Percentiles rank a stretch among this genome's conserved stretches.
Evolutionary conservation across 2,329 filamentous ascomycete genomes (phyloP).

Genomic region (Dendrostoma leiphaemia): DNA sequence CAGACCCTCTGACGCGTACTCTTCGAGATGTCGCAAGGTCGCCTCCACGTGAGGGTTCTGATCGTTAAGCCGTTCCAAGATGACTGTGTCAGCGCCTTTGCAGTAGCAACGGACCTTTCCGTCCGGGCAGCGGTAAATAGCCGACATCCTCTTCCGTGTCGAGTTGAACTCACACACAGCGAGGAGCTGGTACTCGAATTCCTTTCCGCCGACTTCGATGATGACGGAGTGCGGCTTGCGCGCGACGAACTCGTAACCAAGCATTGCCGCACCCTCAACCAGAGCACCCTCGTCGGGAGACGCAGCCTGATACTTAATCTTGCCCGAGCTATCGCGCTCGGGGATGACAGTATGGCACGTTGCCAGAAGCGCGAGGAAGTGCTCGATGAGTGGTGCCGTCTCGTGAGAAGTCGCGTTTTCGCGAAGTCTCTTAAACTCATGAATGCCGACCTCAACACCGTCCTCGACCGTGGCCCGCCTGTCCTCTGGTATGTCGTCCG

Average conservation of each 20-base stretch:
- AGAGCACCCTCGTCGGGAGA: constrained; percentile 97
- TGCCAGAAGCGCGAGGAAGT: constrained; percentile 83
- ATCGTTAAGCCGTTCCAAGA: constrained; percentile 81
- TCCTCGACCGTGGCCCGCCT: constrained; percentile 77
- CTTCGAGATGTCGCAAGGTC: constrained; percentile 95
- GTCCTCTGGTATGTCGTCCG: constrained; percentile 89
- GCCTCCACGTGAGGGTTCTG: constrained; percentile 84
- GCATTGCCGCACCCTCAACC: constrained; percentile 79
- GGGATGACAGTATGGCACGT: constrained; percentile 98
- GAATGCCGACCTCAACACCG: constrained; percentile 73
- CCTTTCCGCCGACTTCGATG: constrained; percentile 70
- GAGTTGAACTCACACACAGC: constrained; percentile 99
- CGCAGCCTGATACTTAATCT: constrained; percentile 96
- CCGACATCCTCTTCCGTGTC: constrained; percentile 94
- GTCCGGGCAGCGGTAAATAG: constrained; percentile 94
- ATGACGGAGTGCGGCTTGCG: constrained; percentile 87
- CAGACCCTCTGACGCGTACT: constrained; percentile 94
- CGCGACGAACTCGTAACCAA: constrained; percentile 89
- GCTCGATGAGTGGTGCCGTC: constrained; percentile 57
- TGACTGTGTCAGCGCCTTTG: constrained; percentile 97
- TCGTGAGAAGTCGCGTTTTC: constrained; percentile 64
- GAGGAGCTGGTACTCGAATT: constrained; percentile 83
- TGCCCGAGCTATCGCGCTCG: constrained; percentile 71
- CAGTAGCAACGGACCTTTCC: constrained; percentile 92
- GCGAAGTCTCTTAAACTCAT: constrained; percentile 76